Evolutionary conservation across 176 grass and related monocot species (phyloP).

Genomic region (Aegilops bicornis): DNA sequence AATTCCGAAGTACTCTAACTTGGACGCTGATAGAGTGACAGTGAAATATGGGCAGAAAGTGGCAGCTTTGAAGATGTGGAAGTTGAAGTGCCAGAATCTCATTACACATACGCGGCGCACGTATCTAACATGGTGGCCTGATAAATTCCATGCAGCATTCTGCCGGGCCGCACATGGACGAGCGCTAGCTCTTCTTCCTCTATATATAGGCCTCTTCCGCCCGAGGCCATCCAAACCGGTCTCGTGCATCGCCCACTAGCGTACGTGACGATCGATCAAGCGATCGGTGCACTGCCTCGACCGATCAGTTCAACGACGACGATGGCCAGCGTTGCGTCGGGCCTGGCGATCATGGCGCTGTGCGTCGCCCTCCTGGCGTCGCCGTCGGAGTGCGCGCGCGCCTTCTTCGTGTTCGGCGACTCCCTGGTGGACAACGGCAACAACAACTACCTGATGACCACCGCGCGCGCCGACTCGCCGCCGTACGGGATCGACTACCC

Average conservation of each 20-base stretch:
- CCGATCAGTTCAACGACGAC: neutral
- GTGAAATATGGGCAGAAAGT: slow-evolving; percentile 6
- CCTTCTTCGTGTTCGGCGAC: slow-evolving; percentile 95
- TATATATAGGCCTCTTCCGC: slow-evolving; percentile 9
- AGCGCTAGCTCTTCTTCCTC: neutral
- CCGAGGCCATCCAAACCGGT: neutral
- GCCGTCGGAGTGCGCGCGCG: slow-evolving; percentile 52
- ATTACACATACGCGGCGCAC: neutral
- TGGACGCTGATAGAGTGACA: neutral
- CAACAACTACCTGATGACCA: slow-evolving; percentile 85
- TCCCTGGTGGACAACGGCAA: slow-evolving; percentile 97
- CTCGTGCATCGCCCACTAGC: neutral
- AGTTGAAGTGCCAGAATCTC: neutral
- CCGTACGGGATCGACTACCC: slow-evolving; percentile 95
- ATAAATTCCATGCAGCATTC: slow-evolving; percentile 25
- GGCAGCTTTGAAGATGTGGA: slow-evolving; percentile 9
- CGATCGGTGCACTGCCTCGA: neutral
- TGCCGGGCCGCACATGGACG: neutral
- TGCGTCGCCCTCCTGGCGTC: neutral
- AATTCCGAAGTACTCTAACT: neutral
- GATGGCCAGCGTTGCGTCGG: neutral
- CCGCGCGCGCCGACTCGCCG: slow-evolving; percentile 71
- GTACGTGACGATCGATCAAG: neutral
- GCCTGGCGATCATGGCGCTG: neutral
- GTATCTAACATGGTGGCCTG: slow-evolving; percentile 54